These are phyloP conservation scores for Ophiostoma quercus DNA, from an alignment of 2,329 filamentous ascomycete species.

Conservation along the genomic window DNA sequence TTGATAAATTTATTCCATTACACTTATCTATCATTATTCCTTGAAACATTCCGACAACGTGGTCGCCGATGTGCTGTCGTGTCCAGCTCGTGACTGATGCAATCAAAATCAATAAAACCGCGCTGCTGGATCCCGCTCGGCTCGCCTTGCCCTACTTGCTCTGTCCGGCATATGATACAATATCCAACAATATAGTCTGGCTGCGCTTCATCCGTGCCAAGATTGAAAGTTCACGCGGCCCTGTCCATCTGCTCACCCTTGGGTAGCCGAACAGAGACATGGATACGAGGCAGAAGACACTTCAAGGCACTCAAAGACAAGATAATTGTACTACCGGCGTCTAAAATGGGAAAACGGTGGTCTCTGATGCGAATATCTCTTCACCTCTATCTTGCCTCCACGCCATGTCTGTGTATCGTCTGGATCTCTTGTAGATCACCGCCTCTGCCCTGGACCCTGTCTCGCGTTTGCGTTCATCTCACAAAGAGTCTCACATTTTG, in stretches of 20 bases:
- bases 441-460: not conserved
- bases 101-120: not conserved
- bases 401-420: not conserved
- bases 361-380: not conserved
- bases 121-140: not conserved
- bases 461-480: not conserved
- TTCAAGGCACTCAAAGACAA: not conserved
- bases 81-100: not conserved
- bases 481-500: not conserved
- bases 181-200: not conserved
- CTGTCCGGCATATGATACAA: no score
- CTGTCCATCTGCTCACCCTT: not conserved
- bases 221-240: conserved; percentile 1
- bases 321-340: not conserved
- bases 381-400: not conserved
- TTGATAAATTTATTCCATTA: not conserved
- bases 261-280: conserved; percentile 7
- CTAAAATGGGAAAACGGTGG: not conserved
- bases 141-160: not conserved
- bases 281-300: not conserved
- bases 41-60: not conserved
- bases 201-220: not conserved
- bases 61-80: not conserved
- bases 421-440: not conserved
- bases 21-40: not conserved